These are phyloP conservation scores for Venturiaceae sp. DNA, from an alignment of 2,329 filamentous ascomycete species.

Conservation along the genomic window DNA sequence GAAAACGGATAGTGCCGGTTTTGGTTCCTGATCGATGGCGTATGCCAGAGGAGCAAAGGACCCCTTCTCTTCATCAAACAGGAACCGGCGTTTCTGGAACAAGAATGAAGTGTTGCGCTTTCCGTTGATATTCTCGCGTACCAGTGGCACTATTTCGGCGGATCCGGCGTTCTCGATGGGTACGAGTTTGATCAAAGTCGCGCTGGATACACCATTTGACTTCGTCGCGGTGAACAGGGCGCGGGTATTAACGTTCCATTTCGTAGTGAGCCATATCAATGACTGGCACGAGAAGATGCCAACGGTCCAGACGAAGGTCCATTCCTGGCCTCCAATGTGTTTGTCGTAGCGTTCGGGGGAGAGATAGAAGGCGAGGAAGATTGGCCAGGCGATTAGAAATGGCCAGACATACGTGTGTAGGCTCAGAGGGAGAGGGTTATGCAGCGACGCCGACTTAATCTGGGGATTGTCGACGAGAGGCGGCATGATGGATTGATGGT, in stretches of 20 bases:
- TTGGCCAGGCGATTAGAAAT: constrained; percentile 82
- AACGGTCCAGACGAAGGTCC: constrained; percentile 93
- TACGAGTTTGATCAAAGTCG: constrained; percentile 83
- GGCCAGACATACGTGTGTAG: constrained; percentile 90
- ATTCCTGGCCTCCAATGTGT: constrained; percentile 89
- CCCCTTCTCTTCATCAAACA: constrained; percentile 63
- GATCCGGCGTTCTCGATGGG: constrained; percentile 82
- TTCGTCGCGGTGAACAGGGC: constrained; percentile 70
- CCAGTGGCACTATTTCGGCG: constrained; percentile 75
- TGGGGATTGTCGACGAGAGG: constrained; percentile 85
- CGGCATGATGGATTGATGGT: constrained; percentile 10
- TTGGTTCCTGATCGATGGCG: constrained; percentile 75
- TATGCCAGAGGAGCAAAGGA: constrained; percentile 78
- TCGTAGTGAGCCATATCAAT: constrained; percentile 87
- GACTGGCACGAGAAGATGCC: constrained; percentile 81
- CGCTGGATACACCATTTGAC: constrained; percentile 60
- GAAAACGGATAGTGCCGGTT: constrained; percentile 67
- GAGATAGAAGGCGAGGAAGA: constrained; percentile 83
- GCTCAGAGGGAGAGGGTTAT: constrained; percentile 73
- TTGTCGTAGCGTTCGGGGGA: constrained; percentile 75
- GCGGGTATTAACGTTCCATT: constrained; percentile 89
- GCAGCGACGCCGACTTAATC: constrained; percentile 78
- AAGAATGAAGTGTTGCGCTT: constrained; percentile 78
- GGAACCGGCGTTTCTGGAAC: constrained; percentile 95
- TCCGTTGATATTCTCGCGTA: constrained; percentile 66